phyloP scores from a whole-genome alignment of 2,329 filamentous ascomycete species.

The Clonostachys sp. region DNA sequence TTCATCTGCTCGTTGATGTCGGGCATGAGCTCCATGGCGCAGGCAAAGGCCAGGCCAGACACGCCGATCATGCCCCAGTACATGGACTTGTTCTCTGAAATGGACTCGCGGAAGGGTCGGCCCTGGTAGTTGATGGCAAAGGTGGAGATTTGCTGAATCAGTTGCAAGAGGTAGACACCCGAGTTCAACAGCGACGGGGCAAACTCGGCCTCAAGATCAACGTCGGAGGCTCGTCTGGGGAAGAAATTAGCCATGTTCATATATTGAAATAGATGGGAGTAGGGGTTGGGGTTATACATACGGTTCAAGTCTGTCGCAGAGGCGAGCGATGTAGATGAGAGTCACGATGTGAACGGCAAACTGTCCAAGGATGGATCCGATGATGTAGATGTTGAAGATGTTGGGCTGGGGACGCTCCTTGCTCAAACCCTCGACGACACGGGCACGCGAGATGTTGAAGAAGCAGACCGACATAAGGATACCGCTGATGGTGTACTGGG shows the following conservation, averaged over 20 bases:
- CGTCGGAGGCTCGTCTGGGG: conserved; percentile 44
- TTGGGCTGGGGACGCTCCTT: conserved; percentile 97
- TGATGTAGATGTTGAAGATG: conserved; percentile 99
- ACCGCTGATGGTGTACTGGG: conserved; percentile 96
- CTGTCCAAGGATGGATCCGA: conserved; percentile 93
- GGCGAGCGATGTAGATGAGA: conserved; percentile 87
- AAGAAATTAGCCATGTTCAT: conserved; percentile 12
- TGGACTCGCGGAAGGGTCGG: conserved; percentile 91
- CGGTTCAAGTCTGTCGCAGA: conserved; percentile 82
- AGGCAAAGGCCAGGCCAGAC: conserved; percentile 85
- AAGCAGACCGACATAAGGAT: conserved; percentile 99
- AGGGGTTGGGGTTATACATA: conserved; percentile 40
- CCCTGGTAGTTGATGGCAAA: conserved; percentile 99
- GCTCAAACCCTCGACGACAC: conserved; percentile 89
- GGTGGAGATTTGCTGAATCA: conserved; percentile 98
- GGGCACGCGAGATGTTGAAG: conserved; percentile 94
- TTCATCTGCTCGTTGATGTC: conserved; percentile 93
- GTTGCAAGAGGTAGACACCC: conserved; percentile 91
- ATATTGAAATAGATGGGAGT: not conserved
- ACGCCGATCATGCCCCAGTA: conserved; percentile 94
- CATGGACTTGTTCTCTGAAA: conserved; percentile 96
- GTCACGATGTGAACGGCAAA: conserved; percentile 95
- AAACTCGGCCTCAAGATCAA: conserved; percentile 95
- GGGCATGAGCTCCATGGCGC: conserved; percentile 90
- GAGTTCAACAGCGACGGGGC: conserved; percentile 90